A percentile compares a stretch with the other conserved stretches of the same genome.
Evolutionary conservation across 345 rosid species (phyloP).

Genomic region (Eutrema heterophyllum): DNA sequence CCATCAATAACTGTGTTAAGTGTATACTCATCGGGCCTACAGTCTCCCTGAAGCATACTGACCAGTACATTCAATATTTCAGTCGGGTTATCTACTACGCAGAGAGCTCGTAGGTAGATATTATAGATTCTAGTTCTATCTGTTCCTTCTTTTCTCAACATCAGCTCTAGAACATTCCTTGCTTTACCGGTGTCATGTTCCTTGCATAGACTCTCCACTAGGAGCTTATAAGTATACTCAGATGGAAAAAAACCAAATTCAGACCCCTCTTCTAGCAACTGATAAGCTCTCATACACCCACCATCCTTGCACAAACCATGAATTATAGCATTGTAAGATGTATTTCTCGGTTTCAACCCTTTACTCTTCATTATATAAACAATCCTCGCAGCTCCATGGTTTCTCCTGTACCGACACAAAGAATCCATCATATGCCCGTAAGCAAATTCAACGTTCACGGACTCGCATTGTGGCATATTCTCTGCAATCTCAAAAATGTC

Average conservation of each 20-base stretch:
- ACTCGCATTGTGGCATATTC: conserved; percentile 57
- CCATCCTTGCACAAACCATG: conserved; percentile 75
- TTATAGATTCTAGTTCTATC: conserved; percentile 64
- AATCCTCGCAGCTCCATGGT: conserved; percentile 80
- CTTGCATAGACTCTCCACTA: conserved; percentile 66
- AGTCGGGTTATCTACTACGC: conserved; percentile 49
- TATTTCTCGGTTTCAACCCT: conserved; percentile 48
- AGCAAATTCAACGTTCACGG: conserved; percentile 48
- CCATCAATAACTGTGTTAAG: conserved; percentile 77
- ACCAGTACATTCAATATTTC: conserved; percentile 68
- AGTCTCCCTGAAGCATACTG: conserved; percentile 65
- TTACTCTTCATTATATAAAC: conserved; percentile 66
- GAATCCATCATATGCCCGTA: conserved; percentile 75
- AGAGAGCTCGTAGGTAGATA: conserved; percentile 69
- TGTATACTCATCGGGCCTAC: conserved; percentile 71
- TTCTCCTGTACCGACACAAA: conserved; percentile 51
- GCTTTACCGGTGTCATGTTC: conserved; percentile 54
- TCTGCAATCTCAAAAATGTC: conserved; percentile 67
- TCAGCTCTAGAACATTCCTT: conserved; percentile 43
- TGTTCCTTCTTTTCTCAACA: conserved; percentile 53
- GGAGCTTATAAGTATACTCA: conserved; percentile 63
- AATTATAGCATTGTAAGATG: conserved; percentile 68
- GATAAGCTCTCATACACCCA: conserved; percentile 75
- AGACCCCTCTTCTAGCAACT: conserved; percentile 68
- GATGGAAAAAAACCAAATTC: conserved; percentile 62